A percentile compares a stretch with the other conserved stretches of the same genome.
These are phyloP conservation scores for Globisporangium viniferum DNA, from an alignment of 352 stramenopile species.

Conservation along the genomic window DNA sequence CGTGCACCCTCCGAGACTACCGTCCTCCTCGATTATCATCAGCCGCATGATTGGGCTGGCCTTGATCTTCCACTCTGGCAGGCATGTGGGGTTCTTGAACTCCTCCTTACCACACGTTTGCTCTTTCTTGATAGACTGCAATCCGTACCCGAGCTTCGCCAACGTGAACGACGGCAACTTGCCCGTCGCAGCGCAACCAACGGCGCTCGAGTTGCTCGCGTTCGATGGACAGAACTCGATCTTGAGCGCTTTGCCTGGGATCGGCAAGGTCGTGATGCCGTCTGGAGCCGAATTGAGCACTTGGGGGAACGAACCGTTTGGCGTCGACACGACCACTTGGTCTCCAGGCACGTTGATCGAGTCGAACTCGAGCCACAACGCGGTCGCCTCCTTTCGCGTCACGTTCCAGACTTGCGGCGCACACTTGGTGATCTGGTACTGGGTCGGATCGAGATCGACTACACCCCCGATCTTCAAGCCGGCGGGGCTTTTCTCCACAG, in stretches of 20 bases:
- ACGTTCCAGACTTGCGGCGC: conserved; percentile 25
- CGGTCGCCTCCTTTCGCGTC: conserved; percentile 21
- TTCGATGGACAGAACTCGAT: conserved; percentile 22
- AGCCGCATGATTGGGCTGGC: not conserved
- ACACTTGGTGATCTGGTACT: conserved; percentile 23
- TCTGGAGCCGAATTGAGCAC: conserved; percentile 6
- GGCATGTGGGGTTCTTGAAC: not conserved
- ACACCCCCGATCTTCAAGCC: not conserved
- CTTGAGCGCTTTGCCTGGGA: conserved; percentile 16
- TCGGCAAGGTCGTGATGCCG: conserved; percentile 17
- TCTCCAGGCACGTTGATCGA: conserved; percentile 19
- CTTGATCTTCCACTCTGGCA: not conserved
- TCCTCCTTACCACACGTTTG: not conserved
- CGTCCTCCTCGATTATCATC: not conserved
- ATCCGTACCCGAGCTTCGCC: not conserved
- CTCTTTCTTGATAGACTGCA: not conserved
- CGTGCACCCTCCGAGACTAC: not conserved
- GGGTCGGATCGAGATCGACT: conserved; percentile 13
- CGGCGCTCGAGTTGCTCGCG: too few species aligned
- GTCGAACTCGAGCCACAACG: conserved; percentile 23
- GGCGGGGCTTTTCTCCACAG: too few species aligned
- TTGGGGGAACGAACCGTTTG: conserved; percentile 19
- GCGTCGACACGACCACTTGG: conserved; percentile 19
- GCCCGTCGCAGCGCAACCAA: not conserved
- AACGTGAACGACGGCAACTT: conserved; percentile 8